These are phyloP conservation scores for Rhizophagus clarus DNA, from an alignment of 192 early-diverging fungal genomes.

Conservation along the genomic window DNA sequence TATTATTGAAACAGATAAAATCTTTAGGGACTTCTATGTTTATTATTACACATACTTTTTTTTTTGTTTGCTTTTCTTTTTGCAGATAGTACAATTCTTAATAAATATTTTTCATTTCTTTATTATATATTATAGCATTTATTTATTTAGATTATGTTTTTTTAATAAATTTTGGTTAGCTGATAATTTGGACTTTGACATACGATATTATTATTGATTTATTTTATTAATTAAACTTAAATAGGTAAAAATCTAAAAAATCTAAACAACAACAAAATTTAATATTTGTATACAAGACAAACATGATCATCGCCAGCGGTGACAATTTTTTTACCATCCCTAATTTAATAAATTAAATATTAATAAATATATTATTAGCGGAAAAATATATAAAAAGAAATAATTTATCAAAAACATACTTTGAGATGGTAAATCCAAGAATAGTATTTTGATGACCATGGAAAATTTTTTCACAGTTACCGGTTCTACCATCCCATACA, in stretches of 20 bases:
- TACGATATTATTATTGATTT: too few species aligned
- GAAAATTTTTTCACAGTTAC: constrained; percentile 71
- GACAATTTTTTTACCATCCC: constrained; percentile 67
- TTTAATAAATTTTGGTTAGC: too few species aligned
- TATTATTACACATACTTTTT: background rate
- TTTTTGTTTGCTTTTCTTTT: constrained; percentile 16
- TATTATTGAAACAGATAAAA: constrained; percentile 35
- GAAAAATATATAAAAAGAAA: background rate
- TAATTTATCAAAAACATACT: constrained; percentile 30
- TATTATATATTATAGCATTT: background rate
- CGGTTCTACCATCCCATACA: constrained; percentile 92
- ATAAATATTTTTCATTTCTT: constrained; percentile 11
- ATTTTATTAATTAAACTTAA: too few species aligned
- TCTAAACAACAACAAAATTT: too few species aligned
- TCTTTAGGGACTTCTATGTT: background rate
- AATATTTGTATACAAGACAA: constrained; percentile 60
- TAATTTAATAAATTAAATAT: constrained; percentile 24
- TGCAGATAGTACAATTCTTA: background rate
- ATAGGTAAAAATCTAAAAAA: too few species aligned
- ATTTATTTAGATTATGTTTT: too few species aligned
- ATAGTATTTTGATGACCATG: constrained; percentile 88
- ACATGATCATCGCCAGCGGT: constrained; percentile 82
- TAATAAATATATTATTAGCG: background rate
- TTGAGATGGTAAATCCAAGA: constrained; percentile 77
- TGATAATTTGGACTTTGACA: too few species aligned